Percentiles rank a stretch among this genome's conserved stretches.
phyloP scores from a whole-genome alignment of 2,329 filamentous ascomycete species.

The Thelonectria discophora region DNA sequence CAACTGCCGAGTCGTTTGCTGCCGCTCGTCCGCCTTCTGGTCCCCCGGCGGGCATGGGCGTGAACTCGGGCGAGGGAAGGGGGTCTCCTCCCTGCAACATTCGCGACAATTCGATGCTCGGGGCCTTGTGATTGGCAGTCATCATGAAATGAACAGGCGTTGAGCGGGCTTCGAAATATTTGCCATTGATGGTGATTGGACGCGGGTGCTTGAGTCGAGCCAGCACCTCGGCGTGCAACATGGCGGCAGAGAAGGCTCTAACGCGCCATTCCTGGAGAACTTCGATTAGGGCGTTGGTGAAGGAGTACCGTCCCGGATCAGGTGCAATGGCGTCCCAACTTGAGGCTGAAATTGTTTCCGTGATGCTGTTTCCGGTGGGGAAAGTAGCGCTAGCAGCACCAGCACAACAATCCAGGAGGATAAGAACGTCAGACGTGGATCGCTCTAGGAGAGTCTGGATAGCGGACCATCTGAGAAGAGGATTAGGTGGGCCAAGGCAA shows the following conservation, averaged over 20 bases:
- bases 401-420: conserved; percentile 67
- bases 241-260: conserved; percentile 65
- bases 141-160: conserved; percentile 71
- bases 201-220: conserved; percentile 68
- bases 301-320: conserved; percentile 67
- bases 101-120: conserved; percentile 64
- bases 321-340: conserved; percentile 70
- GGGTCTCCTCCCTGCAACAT: conserved; percentile 39
- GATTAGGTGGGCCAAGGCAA: conserved; percentile 18
- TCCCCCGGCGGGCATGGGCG: conserved; percentile 30
- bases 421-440: conserved; percentile 65
- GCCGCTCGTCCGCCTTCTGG: conserved; percentile 41
- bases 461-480: conserved; percentile 60
- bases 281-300: conserved; percentile 67
- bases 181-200: conserved; percentile 65
- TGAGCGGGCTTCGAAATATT: conserved; percentile 65
- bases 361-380: conserved; percentile 65
- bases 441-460: conserved; percentile 68
- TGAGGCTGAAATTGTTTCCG: conserved; percentile 69
- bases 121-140: conserved; percentile 67
- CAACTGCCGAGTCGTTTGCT: conserved; percentile 37
- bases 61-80: conserved; percentile 35
- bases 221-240: conserved; percentile 68
- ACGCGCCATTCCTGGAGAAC: conserved; percentile 66
- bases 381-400: conserved; percentile 68